A percentile compares a stretch with the other conserved stretches of the same genome.
These are phyloP conservation scores for Acacia crassicarpa DNA, from an alignment of 306 rosid species.

Conservation along the genomic window DNA sequence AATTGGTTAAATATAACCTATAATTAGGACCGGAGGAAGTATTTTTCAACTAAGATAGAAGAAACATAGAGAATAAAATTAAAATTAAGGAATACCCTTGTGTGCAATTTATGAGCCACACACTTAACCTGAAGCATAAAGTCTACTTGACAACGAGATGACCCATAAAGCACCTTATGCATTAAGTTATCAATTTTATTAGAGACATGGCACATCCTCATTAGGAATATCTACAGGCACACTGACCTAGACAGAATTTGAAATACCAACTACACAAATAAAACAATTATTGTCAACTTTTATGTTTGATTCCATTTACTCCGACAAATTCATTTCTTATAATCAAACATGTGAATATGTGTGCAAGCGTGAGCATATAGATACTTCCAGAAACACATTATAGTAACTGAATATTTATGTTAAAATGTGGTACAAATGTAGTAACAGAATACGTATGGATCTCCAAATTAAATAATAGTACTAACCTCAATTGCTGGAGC, in stretches of 20 bases:
- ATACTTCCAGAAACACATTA: background rate
- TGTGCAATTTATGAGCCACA: background rate
- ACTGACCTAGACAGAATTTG: background rate
- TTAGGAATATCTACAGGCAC: background rate
- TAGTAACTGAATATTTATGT: background rate
- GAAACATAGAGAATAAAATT: background rate
- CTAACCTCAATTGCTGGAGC: slow-evolving; percentile 82
- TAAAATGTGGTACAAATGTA: background rate
- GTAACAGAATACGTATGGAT: background rate
- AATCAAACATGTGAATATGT: too few species aligned
- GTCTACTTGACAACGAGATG: background rate
- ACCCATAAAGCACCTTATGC: background rate
- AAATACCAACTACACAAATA: background rate
- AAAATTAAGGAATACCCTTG: background rate
- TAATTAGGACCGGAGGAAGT: too few species aligned
- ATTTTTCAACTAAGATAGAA: background rate
- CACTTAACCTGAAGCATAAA: background rate
- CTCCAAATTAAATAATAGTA: background rate
- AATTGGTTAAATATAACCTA: too few species aligned
- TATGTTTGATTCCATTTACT: background rate
- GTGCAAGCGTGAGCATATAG: background rate
- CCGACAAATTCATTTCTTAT: background rate
- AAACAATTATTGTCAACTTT: background rate
- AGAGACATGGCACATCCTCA: background rate
- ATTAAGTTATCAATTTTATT: background rate